phyloP scores from a whole-genome alignment of 495 filamentous ascomycete genomes.

The Platismatia glauca region DNA sequence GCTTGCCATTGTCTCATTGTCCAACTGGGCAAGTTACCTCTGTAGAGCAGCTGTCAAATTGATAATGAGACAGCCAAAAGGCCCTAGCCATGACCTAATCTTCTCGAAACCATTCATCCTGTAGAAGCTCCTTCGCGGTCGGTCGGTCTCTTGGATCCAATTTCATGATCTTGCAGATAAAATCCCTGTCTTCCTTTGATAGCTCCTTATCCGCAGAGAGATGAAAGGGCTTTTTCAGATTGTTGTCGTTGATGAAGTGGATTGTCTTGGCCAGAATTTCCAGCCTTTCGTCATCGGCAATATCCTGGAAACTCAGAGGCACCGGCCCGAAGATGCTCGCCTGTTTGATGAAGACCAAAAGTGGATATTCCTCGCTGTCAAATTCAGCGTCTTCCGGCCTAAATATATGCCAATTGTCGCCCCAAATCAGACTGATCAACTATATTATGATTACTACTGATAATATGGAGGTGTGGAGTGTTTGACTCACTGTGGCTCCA shows the following conservation, averaged over 20 bases:
- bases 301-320: constrained; percentile 3
- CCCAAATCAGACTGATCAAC: constrained; percentile 9
- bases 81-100: no score
- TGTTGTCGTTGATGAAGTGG: not conserved
- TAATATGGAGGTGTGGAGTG: not conserved
- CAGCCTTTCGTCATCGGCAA: constrained; percentile 2
- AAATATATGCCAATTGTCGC: constrained; percentile 12
- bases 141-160: constrained; percentile 16
- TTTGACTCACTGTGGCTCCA: constrained; percentile 7
- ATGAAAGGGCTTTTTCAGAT: not conserved
- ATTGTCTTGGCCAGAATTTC: not conserved
- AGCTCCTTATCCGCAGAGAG: constrained; percentile 6
- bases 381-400: not conserved
- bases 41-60: no score
- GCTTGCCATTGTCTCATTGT: no score
- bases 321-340: constrained; percentile 11
- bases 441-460: not conserved
- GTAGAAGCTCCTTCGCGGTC: constrained; percentile 11
- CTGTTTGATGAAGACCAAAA: constrained; percentile 11
- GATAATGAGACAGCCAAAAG: no score
- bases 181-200: constrained; percentile 8
- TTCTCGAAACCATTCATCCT: constrained; percentile 11
- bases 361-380: not conserved
- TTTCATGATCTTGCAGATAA: constrained; percentile 13
- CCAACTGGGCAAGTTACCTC: no score